Conservation (phyloP, 352 stramenopile species). For the Elongisporangium undulatum region DNA sequence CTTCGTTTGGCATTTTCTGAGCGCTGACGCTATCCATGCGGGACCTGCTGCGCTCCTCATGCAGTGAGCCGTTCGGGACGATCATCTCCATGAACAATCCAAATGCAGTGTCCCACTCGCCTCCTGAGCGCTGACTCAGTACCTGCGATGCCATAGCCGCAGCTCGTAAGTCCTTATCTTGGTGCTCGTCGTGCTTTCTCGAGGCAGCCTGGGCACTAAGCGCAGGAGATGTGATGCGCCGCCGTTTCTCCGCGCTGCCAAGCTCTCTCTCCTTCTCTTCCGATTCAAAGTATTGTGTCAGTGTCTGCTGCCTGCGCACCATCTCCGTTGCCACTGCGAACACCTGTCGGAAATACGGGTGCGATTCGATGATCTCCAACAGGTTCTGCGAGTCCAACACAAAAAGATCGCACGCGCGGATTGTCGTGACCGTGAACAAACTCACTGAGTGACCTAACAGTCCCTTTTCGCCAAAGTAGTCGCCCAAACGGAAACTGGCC, state of each 20-base stretch:
- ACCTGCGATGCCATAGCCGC: background rate
- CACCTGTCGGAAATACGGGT: slow-evolving; percentile 40
- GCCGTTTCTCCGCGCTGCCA: background rate
- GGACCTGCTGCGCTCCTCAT: background rate
- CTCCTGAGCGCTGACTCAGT: slow-evolving; percentile 4
- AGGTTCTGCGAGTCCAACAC: slow-evolving; percentile 45
- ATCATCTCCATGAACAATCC: slow-evolving; percentile 45
- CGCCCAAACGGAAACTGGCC: slow-evolving; percentile 32
- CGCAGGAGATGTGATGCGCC: slow-evolving; percentile 2
- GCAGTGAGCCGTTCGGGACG: slow-evolving; percentile 12
- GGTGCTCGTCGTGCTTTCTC: background rate
- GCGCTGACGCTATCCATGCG: background rate
- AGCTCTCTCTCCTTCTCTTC: background rate
- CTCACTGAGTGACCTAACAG: slow-evolving; percentile 53
- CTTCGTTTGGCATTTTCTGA: background rate
- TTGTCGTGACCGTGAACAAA: slow-evolving; percentile 39
- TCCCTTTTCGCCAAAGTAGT: slow-evolving; percentile 55
- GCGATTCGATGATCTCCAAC: slow-evolving; percentile 26
- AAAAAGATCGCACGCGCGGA: slow-evolving; percentile 61
- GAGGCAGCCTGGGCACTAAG: background rate
- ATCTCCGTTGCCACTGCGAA: slow-evolving; percentile 37
- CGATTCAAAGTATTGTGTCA: slow-evolving; percentile 19
- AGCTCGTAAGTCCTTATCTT: background rate
- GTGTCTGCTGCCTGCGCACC: slow-evolving; percentile 23
- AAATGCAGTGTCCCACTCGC: slow-evolving; percentile 39